Base-by-base conservation (phyloP, 164 flowering plant genomes). In the Tinospora cordifolia region DNA sequence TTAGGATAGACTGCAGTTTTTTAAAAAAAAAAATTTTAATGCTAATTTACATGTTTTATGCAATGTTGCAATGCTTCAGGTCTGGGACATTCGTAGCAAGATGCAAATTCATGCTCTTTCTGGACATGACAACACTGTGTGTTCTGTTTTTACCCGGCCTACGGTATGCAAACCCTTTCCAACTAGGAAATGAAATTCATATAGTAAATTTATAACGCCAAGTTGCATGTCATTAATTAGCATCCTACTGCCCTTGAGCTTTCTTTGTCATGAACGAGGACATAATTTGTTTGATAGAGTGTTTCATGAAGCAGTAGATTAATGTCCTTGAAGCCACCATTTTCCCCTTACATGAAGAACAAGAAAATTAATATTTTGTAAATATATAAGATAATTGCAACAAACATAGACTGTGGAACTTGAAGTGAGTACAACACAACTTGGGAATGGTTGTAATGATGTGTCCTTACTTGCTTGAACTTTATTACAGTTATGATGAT, bases 61-160 rank as follows among this genome's bases (percentile, higher is more conserved):
- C 22, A 68, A 40, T 30, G 60, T 67, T 60, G 15, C 57, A 39
- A 51, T 73, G 59, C 77, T 76, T 69, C 81, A 95, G 99, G 97
- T 90, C 13, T 95, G 99, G 99, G 99, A 95, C 77, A 81, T 92
- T 59, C 97, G 99, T 66, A 87, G 86, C 71, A 91, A 95, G 79
- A 83, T 85, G 83, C 98, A 92, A 81, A 84, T 89, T 75, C 83
- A 79, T 86, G 96, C 99, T 21, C 84, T 95, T 14, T 82, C 94
- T n/a, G 99, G 99, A 27, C 99, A 95, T 77, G 96, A 95, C 25
- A 90, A 89, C 76, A 95, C 99, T 30, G 98, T 95, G 63, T 95
- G 99, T 79, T 95, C 99, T 38, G 99, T 95, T 65, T 95, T 95
- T 73, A 87, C 98, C 69, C 83, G 94, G 71, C 94, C 97, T 26